Conservation (phyloP, 2,329 filamentous ascomycete genomes). For the Calonectria pteridis region DNA sequence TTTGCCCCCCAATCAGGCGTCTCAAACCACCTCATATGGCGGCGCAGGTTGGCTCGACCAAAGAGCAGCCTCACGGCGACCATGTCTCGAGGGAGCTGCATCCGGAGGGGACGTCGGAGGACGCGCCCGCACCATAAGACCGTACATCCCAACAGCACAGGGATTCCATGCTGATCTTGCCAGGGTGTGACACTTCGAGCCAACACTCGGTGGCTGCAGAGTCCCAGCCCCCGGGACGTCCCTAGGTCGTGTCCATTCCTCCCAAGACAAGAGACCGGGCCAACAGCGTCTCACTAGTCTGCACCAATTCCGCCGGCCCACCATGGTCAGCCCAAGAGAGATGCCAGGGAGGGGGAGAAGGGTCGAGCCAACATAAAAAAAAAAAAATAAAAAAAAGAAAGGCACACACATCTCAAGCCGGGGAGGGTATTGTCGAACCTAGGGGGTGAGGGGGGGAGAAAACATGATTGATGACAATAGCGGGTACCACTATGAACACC, state of each 20-base stretch:
- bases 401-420: background rate
- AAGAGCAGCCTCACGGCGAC: background rate
- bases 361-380: background rate
- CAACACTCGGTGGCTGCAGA: slow-evolving; percentile 37
- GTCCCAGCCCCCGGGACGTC: slow-evolving; percentile 40
- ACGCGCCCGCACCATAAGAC: slow-evolving; percentile 30
- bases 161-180: slow-evolving; percentile 38
- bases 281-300: slow-evolving; percentile 37
- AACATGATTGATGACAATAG: slow-evolving; percentile 19
- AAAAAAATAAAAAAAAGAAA: too few relatives aligned
- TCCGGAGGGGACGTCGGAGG: slow-evolving; percentile 27
- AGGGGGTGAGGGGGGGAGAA: background rate
- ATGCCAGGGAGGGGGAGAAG: background rate
- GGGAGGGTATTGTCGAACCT: background rate
- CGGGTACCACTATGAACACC: background rate
- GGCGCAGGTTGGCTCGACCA: background rate
- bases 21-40: slow-evolving; percentile 10
- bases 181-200: slow-evolving; percentile 31
- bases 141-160: slow-evolving; percentile 22
- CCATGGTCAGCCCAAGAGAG: slow-evolving; percentile 27
- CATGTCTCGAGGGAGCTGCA: background rate
- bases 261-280: slow-evolving; percentile 33
- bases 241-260: slow-evolving; percentile 37
- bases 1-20: slow-evolving; percentile 1
- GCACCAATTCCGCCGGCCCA: slow-evolving; percentile 25